Evolutionary conservation across 352 stramenopile species (phyloP), one percentile per base, ranked within the genome.

Genomic region (Pythium vanterpoolii): DNA sequence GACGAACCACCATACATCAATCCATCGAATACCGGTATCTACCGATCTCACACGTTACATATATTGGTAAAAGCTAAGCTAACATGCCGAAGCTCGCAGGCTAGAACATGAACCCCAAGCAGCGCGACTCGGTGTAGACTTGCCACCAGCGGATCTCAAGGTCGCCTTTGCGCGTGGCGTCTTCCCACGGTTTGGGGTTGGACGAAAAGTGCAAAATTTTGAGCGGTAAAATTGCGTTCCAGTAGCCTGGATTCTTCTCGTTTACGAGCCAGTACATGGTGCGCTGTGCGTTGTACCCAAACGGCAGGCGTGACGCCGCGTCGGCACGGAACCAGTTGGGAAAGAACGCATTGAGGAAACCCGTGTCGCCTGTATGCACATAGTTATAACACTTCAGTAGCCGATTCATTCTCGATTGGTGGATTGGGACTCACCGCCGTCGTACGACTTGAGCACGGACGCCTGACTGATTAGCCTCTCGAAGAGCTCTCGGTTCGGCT

Each of bases 271-370:
- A 88, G 61, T 93, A 78, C 68, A 96, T 76, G 21, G 83, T 89
- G 21, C 78, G 71, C 62, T 94, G 87, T 8, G 84, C 85, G 64
- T 96, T 96, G 70, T 88, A 96, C 21, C 72, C 69, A 64, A 93
- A 89, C 24, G 76, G 68, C 26, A 96, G 64, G 14, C 86, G 71
- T 7, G 74, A 78, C 0, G 69, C 55, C 23, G 73, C 68, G 49
- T 85, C 76, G 18, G 63, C 58, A 26, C 46, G 49, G 51, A 73
- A 92, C 87, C 87, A 96, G 47, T 76, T 69, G 14, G 71, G 62
- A 57, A 93, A 96, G 61, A 87, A 95, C 16, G 68, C 69, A 63
- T 96, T 96, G 19, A 96, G 71, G 60, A 95, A 96, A 26, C 86
- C 87, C 28, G 83, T 94, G 65, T 95, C 86, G 30, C 66, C 65